phyloP scores from a whole-genome alignment of 176 grass and related monocot genomes.

The Oryza officinalis region DNA sequence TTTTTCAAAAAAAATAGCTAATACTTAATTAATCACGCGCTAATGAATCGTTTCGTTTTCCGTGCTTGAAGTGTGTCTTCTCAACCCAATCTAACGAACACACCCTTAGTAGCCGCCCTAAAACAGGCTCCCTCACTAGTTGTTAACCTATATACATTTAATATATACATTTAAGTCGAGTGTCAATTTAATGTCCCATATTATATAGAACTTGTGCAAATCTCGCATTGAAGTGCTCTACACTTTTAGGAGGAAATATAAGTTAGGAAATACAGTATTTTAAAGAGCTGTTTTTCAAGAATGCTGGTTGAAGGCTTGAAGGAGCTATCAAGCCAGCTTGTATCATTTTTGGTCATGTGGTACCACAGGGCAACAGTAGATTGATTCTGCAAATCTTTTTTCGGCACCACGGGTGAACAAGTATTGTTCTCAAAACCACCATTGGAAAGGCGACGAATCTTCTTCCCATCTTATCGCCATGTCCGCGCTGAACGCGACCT shows the following conservation, averaged over 20 bases:
- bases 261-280: not conserved
- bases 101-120: too few relatives aligned
- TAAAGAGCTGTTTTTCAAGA: not conserved
- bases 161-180: too few relatives aligned
- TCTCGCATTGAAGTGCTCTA: not conserved
- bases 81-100: too few relatives aligned
- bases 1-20: too few relatives aligned
- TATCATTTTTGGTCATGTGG: not conserved
- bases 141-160: too few relatives aligned
- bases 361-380: not conserved
- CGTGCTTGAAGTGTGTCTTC: too few relatives aligned
- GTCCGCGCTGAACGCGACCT: not conserved
- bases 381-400: constrained; percentile 22
- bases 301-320: not conserved
- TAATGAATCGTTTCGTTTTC: too few relatives aligned
- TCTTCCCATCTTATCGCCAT: constrained; percentile 25
- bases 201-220: not conserved
- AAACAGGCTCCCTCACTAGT: too few relatives aligned
- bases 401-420: not conserved
- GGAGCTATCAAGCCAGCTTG: not conserved
- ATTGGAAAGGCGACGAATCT: constrained; percentile 1
- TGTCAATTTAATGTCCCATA: not conserved
- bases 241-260: not conserved
- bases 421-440: constrained; percentile 15
- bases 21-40: too few relatives aligned